Conservation (phyloP, 208 protist genomes). For the Leishmania martiniquensis region DNA sequence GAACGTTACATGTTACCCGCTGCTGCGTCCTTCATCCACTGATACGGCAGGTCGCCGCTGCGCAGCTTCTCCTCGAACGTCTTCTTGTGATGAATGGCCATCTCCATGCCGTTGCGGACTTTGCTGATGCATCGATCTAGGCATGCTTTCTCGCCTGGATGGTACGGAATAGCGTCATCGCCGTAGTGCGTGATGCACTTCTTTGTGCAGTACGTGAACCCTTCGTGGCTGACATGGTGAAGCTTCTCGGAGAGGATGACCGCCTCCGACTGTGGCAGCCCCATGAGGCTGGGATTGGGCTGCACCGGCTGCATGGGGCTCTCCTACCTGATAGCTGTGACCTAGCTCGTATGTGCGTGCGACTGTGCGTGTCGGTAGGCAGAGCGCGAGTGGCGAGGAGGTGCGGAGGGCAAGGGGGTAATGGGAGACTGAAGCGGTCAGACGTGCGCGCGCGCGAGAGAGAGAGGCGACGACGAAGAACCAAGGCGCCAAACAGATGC, state of each 20-base stretch:
- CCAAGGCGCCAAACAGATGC: no score
- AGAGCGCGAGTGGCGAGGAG: background rate
- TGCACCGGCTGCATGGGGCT: slow-evolving; percentile 75
- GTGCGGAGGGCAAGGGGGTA: no score
- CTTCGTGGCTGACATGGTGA: slow-evolving; percentile 59
- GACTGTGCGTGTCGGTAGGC: background rate
- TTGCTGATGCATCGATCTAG: slow-evolving; percentile 78
- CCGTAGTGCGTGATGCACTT: slow-evolving; percentile 80
- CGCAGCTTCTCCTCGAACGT: slow-evolving; percentile 73
- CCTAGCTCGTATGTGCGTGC: background rate
- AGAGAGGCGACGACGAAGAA: background rate
- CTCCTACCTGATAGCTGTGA: background rate
- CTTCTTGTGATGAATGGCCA: slow-evolving; percentile 63
- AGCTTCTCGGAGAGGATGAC: slow-evolving; percentile 71
- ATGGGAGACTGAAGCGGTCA: background rate
- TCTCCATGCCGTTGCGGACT: slow-evolving; percentile 57
- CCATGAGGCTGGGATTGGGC: slow-evolving; percentile 51
- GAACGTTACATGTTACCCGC: slow-evolving; percentile 34
- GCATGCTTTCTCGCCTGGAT: slow-evolving; percentile 81
- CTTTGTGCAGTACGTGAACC: slow-evolving; percentile 60
- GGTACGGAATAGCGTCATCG: slow-evolving; percentile 83
- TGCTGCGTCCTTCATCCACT: slow-evolving; percentile 77
- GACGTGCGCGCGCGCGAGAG: background rate
- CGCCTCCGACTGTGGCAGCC: slow-evolving; percentile 59
- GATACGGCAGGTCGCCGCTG: slow-evolving; percentile 70